phyloP scores from a whole-genome alignment of 257 asterid species.

The Solanum chiquidenum region DNA sequence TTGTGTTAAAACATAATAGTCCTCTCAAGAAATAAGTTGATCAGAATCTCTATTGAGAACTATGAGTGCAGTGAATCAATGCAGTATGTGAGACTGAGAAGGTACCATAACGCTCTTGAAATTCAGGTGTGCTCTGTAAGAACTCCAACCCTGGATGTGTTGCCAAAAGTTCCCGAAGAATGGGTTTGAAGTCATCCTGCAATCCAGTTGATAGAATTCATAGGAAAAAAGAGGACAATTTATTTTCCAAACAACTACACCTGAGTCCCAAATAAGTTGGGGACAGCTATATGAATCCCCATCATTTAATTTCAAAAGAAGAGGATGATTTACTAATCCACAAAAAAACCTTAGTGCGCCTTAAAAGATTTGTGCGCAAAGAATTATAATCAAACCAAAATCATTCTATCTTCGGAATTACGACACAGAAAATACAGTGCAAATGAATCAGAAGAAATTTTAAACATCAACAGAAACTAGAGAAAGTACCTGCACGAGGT shows the following conservation, averaged over 20 bases:
- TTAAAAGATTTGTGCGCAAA: not conserved
- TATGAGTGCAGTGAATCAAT: not conserved
- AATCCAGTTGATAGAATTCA: not conserved
- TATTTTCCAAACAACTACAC: not conserved
- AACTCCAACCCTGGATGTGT: slow-evolving; percentile 99
- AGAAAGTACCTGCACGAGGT: slow-evolving; percentile 63
- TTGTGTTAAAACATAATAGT: not conserved
- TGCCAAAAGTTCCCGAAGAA: slow-evolving; percentile 90
- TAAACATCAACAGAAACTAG: not conserved
- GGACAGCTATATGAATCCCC: not conserved
- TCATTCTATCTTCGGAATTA: not conserved
- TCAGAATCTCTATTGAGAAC: not conserved
- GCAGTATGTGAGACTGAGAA: slow-evolving; percentile 2
- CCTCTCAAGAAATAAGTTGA: not conserved
- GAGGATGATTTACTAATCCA: not conserved
- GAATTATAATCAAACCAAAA: not conserved
- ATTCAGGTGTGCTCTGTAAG: slow-evolving; percentile 97
- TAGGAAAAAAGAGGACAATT: not conserved
- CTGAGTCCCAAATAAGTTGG: not conserved
- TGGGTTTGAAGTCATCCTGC: slow-evolving; percentile 90
- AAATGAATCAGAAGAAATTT: not conserved
- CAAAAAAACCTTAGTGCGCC: not conserved
- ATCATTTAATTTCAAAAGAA: not conserved
- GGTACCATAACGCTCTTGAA: slow-evolving; percentile 98
- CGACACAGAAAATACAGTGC: not conserved